Evolutionary conservation across 1,284 basidiomycete genomes (phyloP), one percentile per base, ranked within the genome.

Genomic region (Coniferiporia sulphurascens): DNA sequence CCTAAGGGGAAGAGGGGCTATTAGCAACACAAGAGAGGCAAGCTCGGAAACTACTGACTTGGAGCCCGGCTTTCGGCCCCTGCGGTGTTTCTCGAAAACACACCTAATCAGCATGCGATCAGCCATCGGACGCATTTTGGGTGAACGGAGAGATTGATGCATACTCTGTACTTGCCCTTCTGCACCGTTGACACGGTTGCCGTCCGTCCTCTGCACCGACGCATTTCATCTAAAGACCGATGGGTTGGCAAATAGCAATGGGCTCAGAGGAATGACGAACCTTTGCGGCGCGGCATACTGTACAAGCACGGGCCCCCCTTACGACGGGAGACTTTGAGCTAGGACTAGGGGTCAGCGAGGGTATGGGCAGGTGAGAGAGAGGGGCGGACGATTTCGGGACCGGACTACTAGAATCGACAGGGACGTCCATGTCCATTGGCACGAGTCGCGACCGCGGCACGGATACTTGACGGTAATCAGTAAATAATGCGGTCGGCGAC

Each of bases 141-240:
- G 50, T 53, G 52, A 56, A 52, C 55, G 60, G 50, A 45, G 34
- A 17, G 43, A 58, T 45, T 35, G 55, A 65, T 65, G 69, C 72
- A 63, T 70, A 90, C 89, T 90, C 84, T 59, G 83, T 80, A 63
- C 85, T 86, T 45, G 87, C 82, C 58, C 90, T 86, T 70, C 82
- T 86, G 74, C 89, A 92, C 55, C 89, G 84, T 69, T 91, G 86
- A 66, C 89, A 91, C 34, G 81, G 82, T 65, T 83, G 81, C 64
- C 81, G 78, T 58, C 88, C 88, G 67, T 91, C 89, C 67, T 91
- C 89, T 53, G 90, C 86, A 45, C 88, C 89, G 58, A 92, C 89
- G 67, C 89, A 92, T 71, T 91, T 91, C 89, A 92, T 92, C 90
- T 92, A 59, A 15, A 38, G n/a, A n/a, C n/a, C n/a, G n/a, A n/a